Evolutionary conservation across 164 flowering plant species (phyloP).

Genomic region (Magnolia changhungtana): DNA sequence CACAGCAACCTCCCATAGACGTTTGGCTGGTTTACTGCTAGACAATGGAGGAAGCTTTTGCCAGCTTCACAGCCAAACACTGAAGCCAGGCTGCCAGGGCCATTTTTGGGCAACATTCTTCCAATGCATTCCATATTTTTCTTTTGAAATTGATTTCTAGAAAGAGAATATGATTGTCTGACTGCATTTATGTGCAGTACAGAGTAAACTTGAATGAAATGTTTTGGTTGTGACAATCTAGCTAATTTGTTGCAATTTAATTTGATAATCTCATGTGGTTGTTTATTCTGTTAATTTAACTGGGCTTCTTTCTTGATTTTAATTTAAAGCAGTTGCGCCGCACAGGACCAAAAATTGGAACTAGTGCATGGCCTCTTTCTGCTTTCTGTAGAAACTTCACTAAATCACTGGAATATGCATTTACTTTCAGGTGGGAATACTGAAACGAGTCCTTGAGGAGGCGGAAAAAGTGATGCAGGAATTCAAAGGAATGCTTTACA

Average conservation of each 20-base stretch:
- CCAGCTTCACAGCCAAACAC: not conserved
- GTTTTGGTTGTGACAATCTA: not conserved
- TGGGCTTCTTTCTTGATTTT: not conserved
- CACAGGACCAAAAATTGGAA: not conserved
- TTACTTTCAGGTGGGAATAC: conserved; percentile 78
- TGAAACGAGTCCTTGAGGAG: conserved; percentile 98
- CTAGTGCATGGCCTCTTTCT: not conserved
- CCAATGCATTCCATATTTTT: not conserved
- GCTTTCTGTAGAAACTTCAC: not conserved
- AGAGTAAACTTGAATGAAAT: not conserved
- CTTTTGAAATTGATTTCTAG: not conserved
- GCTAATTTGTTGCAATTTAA: not conserved
- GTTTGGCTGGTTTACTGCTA: not conserved
- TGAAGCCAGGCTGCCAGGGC: not conserved
- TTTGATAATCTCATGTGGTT: not conserved
- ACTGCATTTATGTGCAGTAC: no score
- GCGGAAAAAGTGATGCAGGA: conserved; percentile 98
- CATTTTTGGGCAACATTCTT: not conserved
- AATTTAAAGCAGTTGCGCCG: no score
- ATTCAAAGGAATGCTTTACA: conserved; percentile 88
- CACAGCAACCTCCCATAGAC: not conserved
- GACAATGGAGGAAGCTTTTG: not conserved
- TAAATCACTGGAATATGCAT: not conserved
- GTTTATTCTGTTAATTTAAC: not conserved
- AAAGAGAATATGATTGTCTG: no score